Conservation (phyloP, 805 yeast species). For the Saccharomycopsis olivae region DNA sequence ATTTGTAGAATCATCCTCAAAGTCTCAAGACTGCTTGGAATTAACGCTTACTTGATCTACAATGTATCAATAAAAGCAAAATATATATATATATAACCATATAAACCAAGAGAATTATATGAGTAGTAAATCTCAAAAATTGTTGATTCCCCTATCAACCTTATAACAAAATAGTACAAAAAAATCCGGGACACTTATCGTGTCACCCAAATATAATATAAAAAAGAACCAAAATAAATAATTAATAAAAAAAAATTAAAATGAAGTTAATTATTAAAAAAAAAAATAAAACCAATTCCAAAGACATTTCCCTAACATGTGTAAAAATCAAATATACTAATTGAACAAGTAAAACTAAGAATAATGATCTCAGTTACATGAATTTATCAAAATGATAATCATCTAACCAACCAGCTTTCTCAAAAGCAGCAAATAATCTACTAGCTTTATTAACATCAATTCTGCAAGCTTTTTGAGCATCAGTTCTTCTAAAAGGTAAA, state of each 20-base stretch:
- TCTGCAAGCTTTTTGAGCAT: constrained; percentile 95
- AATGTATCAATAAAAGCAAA: too few species aligned
- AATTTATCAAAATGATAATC: constrained; percentile 55
- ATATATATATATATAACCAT: too few species aligned
- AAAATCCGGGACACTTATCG: too few species aligned
- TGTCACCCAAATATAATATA: too few species aligned
- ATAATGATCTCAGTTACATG: neutral
- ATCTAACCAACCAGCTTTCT: constrained; percentile 84
- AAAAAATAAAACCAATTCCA: neutral
- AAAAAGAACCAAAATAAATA: too few species aligned
- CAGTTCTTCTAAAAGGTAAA: constrained; percentile 87
- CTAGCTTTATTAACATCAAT: constrained; percentile 96
- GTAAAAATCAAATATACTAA: neutral
- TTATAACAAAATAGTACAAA: too few species aligned
- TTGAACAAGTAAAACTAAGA: neutral
- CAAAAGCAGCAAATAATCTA: constrained; percentile 80
- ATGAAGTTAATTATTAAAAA: neutral
- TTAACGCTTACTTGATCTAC: too few species aligned
- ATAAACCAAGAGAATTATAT: too few species aligned
- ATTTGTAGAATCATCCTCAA: too few species aligned
- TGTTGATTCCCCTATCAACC: too few species aligned
- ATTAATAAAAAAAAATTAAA: neutral
- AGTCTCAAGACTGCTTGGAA: too few species aligned
- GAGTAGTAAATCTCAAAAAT: too few species aligned
- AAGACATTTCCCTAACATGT: neutral